A percentile compares a stretch with the other conserved stretches of the same genome.
phyloP scores from a whole-genome alignment of 768 basidiomycete species.

The Amanita subjunquillea region DNA sequence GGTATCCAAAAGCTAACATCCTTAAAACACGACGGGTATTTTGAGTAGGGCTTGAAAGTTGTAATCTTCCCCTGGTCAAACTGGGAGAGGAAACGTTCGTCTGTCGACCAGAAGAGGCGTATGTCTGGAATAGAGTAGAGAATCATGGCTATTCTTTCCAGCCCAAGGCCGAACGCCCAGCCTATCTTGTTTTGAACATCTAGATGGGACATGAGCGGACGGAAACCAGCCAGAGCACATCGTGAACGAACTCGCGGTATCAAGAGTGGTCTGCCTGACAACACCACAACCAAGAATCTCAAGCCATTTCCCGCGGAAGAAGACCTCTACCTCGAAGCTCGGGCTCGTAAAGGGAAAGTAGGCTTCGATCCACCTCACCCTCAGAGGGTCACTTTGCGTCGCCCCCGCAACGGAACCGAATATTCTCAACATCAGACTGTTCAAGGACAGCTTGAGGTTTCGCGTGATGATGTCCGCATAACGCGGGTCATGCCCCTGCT shows the following conservation, averaged over 20 bases:
- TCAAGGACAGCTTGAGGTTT: constrained; percentile 86
- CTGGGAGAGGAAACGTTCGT: constrained; percentile 80
- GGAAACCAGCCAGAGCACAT: constrained; percentile 12
- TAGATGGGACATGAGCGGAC: constrained; percentile 16
- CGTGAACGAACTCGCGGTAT: constrained; percentile 64
- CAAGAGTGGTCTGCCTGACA: constrained; percentile 78
- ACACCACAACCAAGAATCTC: constrained; percentile 95
- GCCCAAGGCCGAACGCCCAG: constrained; percentile 97
- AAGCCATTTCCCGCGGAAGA: constrained; percentile 93
- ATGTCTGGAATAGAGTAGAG: constrained; percentile 96
- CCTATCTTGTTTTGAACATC: constrained; percentile 79
- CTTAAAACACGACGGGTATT: constrained; percentile 87
- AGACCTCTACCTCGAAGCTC: constrained; percentile 96
- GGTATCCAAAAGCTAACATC: constrained; percentile 93
- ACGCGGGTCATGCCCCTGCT: constrained; percentile 63
- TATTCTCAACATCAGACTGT: constrained; percentile 71
- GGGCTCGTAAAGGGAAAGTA: constrained; percentile 98
- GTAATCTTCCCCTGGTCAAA: constrained; percentile 70
- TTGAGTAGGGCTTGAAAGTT: constrained; percentile 85
- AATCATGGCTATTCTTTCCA: constrained; percentile 97
- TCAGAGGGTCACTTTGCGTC: constrained; percentile 56
- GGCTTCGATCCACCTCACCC: constrained; percentile 95
- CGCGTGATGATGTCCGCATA: constrained; percentile 66
- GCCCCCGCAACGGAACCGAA: constrained; percentile 56
- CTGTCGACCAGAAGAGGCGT: constrained; percentile 92